Conservation (phyloP, 805 yeast genomes). For the Candida odintsovae region DNA sequence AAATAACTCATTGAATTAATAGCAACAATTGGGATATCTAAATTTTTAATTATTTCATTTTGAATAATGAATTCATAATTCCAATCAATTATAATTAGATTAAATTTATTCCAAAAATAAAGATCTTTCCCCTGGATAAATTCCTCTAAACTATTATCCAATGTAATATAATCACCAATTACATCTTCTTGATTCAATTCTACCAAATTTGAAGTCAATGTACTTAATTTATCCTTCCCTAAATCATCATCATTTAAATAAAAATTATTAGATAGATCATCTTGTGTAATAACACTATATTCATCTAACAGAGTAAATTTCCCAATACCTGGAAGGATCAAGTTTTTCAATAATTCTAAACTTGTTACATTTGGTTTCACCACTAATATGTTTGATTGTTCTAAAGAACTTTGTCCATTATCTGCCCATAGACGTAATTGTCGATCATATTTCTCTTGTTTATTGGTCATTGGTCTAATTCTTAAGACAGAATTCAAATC, state of each 20-base stretch:
- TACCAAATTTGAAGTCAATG: constrained; percentile 34
- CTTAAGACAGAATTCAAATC: too few species aligned
- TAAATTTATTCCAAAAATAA: constrained; percentile 41
- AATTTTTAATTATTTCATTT: constrained; percentile 23
- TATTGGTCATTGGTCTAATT: neutral
- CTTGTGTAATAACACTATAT: constrained; percentile 29
- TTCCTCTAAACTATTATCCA: constrained; percentile 6
- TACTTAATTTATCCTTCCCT: constrained; percentile 35
- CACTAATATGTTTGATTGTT: constrained; percentile 52
- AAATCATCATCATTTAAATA: constrained; percentile 43
- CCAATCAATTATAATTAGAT: constrained; percentile 42
- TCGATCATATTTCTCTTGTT: constrained; percentile 60
- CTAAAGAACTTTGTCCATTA: constrained; percentile 63
- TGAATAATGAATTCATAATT: constrained; percentile 25
- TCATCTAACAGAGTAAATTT: constrained; percentile 54
- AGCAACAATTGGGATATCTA: constrained; percentile 48
- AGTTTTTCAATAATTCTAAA: constrained; percentile 69
- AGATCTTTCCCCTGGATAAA: constrained; percentile 9
- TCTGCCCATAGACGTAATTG: constrained; percentile 85
- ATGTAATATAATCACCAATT: constrained; percentile 25
- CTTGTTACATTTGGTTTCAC: constrained; percentile 53
- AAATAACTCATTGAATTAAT: constrained; percentile 57
- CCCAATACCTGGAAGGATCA: constrained; percentile 74
- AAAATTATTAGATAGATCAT: constrained; percentile 55
- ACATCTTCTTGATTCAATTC: constrained; percentile 43